Conservation (phyloP, 2,329 filamentous ascomycete species). For the Arthrinium puccinioides region DNA sequence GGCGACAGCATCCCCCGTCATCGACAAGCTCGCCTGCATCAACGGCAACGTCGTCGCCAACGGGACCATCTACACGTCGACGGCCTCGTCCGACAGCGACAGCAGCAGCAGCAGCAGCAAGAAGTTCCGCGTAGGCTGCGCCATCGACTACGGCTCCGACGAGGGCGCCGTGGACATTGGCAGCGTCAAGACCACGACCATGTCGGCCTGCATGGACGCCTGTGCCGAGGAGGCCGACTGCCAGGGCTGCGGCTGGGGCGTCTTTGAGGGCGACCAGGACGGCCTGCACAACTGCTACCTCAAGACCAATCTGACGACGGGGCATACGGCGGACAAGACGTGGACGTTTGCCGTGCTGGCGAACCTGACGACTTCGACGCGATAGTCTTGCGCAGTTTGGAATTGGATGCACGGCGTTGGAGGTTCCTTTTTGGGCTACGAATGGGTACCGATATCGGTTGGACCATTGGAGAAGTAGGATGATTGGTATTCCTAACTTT, state of each 20-base stretch:
- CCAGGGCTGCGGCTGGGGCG: conserved; percentile 14
- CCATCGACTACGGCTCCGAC: conserved; percentile 16
- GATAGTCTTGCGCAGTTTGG: background rate
- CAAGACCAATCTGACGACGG: conserved; percentile 11
- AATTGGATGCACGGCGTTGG: too few relatives aligned
- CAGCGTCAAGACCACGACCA: conserved; percentile 7
- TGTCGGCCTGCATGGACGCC: conserved; percentile 14
- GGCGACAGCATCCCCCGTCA: conserved; percentile 7
- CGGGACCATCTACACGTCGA: conserved; percentile 17
- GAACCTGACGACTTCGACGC: background rate
- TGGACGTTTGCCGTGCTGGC: conserved; percentile 6
- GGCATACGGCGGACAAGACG: conserved; percentile 2
- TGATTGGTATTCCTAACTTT: too few relatives aligned
- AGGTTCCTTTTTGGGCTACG: too few relatives aligned
- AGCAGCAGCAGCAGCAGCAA: too few relatives aligned
- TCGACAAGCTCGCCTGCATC: conserved; percentile 4
- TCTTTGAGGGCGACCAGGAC: conserved; percentile 8
- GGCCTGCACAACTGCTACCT: conserved; percentile 11
- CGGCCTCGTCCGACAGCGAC: conserved; percentile 4
- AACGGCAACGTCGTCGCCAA: conserved; percentile 13
- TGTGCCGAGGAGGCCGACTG: conserved; percentile 11
- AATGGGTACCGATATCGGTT: too few relatives aligned
- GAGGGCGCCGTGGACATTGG: conserved; percentile 13
- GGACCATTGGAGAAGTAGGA: too few relatives aligned
- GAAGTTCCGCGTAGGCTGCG: conserved; percentile 19